Conservation (phyloP, 2,329 filamentous ascomycete species). For the Calonectria pteridis region DNA sequence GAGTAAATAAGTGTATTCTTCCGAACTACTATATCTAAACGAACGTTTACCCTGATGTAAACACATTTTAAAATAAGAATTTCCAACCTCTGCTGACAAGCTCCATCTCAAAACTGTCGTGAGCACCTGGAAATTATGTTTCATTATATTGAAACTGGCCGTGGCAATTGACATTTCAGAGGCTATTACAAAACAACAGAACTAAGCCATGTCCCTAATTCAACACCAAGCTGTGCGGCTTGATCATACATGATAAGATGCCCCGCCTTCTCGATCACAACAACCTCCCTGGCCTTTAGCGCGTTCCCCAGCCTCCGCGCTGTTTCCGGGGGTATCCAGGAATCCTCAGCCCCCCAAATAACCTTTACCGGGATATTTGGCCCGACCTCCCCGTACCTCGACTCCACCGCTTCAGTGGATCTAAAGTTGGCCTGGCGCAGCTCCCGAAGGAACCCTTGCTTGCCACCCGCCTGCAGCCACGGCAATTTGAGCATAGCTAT, state of each 20-base stretch:
- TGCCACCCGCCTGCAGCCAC: constrained; percentile 48
- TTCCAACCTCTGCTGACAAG: no score
- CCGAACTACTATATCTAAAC: no score
- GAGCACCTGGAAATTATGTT: no score
- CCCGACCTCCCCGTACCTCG: constrained; percentile 51
- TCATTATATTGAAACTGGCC: not conserved
- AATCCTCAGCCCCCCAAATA: constrained; percentile 58
- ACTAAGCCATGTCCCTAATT: constrained; percentile 51
- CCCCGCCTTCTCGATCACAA: constrained; percentile 52
- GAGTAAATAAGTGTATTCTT: no score
- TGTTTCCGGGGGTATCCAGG: constrained; percentile 56
- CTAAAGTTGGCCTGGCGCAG: constrained; percentile 48
- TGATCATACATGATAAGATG: constrained; percentile 61
- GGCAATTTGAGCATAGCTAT: constrained; percentile 53
- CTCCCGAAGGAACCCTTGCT: constrained; percentile 55
- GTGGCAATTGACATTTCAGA: not conserved
- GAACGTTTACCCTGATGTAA: no score
- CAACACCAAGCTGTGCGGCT: constrained; percentile 51
- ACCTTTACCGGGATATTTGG: constrained; percentile 53
- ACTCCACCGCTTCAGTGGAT: constrained; percentile 50
- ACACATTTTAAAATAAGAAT: no score
- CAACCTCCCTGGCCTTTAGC: constrained; percentile 48
- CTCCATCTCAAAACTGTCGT: no score
- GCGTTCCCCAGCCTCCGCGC: constrained; percentile 46
- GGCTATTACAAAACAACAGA: not conserved